A percentile compares a stretch with the other conserved stretches of the same genome.
Conservation (phyloP, 1,284 basidiomycete species). For the Cutaneotrichosporon cutaneum region DNA sequence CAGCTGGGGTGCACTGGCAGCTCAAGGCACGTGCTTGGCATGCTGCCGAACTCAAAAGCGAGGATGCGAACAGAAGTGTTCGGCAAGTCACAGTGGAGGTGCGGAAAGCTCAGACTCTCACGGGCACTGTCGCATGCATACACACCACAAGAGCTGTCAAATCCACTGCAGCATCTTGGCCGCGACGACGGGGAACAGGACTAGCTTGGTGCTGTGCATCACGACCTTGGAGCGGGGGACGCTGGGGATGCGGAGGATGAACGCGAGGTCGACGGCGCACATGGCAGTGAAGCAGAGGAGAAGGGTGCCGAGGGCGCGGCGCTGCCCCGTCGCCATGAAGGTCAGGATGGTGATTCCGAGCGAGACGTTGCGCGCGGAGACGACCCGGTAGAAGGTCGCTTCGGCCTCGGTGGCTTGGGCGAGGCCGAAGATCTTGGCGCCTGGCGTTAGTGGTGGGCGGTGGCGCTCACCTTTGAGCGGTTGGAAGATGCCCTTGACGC, state of each 20-base stretch:
- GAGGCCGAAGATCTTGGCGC: slow-evolving; percentile 5
- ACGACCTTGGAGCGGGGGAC: neutral
- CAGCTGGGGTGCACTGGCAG: too few species aligned
- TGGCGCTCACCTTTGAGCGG: neutral
- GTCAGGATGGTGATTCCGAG: neutral
- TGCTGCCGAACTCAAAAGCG: neutral
- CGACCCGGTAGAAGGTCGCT: neutral
- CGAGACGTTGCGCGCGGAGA: slow-evolving; percentile 5
- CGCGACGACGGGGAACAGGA: neutral
- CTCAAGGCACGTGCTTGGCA: too few species aligned
- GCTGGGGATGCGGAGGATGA: neutral
- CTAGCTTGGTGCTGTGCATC: neutral
- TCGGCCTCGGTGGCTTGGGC: neutral
- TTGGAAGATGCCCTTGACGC: neutral
- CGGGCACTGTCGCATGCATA: neutral
- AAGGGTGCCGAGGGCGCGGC: slow-evolving; percentile 7
- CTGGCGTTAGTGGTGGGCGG: neutral
- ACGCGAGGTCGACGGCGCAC: neutral
- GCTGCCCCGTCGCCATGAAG: slow-evolving; percentile 3
- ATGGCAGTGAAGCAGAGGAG: slow-evolving; percentile 1
- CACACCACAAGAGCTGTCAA: neutral
- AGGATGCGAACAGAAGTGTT: neutral
- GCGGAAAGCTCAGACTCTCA: neutral
- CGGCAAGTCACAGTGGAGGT: neutral
- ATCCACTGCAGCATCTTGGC: neutral